Evolutionary conservation across 495 filamentous ascomycete genomes (phyloP), one percentile per base, ranked within the genome.

Genomic region (Hypoxylon cercidicola): DNA sequence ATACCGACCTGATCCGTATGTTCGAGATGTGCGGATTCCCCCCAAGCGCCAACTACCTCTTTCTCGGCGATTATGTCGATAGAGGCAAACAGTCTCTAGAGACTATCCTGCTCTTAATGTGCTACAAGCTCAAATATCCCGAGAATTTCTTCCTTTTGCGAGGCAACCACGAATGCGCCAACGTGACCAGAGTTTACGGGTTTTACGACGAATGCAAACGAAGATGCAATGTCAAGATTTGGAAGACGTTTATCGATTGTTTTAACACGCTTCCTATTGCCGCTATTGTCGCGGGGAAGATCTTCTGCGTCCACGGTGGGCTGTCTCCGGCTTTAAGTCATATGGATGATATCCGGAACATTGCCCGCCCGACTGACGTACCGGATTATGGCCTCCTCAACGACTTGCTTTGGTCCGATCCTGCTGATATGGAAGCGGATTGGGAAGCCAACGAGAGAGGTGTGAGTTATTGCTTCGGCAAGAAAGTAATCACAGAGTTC

Each of bases 21-120:
- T 99, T 99, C 65, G 95, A 99, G 78, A 98, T 98, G 96, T 97
- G 95, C 69, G 95, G 95, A 2, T 99, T 97, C 73, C 95, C 95
- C 10, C 95, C 95, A 6, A 88, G 86, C 43, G 87, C 93, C 6
- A 99, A 99, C 80, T 99, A 91, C 72, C 84, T 99, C 35, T 99
- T 99, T 75, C 82, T 99, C 12, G 95, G 95, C 12, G 95, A 99
- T 72, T 99, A 99, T 75, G 95, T 99, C 60, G 95, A 99, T 73
- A 88, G 95, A 49, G 95, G 95, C 60, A 99, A 99, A 79, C 94
- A 97, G 71, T 96, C 92, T 45, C 80, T 99, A 59, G 95, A 99
- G 77, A 99, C 95, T 0, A 99, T 99, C 60, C 84, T 99, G 6
- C 85, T 99, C 34, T 83, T 99, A 11, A 77, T 99, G 55, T 99